These are phyloP conservation scores for Starmerella sirachaensis DNA, from an alignment of 805 yeast species.

Conservation along the genomic window DNA sequence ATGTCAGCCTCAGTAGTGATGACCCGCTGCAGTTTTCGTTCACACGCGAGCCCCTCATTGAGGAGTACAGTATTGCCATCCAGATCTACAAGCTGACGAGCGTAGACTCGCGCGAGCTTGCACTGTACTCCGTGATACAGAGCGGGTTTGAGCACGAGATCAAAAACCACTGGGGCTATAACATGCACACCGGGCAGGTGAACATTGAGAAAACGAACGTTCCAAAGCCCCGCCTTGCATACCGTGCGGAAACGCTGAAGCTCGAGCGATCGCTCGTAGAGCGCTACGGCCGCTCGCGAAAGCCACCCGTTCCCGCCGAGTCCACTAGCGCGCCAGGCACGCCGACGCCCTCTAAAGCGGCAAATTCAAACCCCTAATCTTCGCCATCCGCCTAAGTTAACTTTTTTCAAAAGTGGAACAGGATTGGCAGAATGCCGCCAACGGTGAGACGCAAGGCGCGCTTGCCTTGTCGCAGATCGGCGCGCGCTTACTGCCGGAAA, in stretches of 20 bases:
- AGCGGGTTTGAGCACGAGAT: slow-evolving; percentile 84
- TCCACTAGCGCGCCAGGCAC: too few relatives aligned
- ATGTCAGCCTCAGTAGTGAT: slow-evolving; percentile 89
- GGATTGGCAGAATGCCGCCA: too few relatives aligned
- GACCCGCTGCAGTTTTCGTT: slow-evolving; percentile 96
- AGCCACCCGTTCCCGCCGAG: too few relatives aligned
- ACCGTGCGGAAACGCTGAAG: slow-evolving; percentile 75
- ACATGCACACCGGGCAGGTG: slow-evolving; percentile 44
- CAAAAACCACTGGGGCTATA: slow-evolving; percentile 86
- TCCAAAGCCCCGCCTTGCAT: slow-evolving; percentile 75
- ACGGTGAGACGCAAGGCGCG: too few relatives aligned
- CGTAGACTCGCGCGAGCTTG: slow-evolving; percentile 96
- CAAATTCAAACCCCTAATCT: background rate
- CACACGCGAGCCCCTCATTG: slow-evolving; percentile 93
- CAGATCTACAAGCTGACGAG: slow-evolving; percentile 89
- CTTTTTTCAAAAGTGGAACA: too few relatives aligned
- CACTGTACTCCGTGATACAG: slow-evolving; percentile 81
- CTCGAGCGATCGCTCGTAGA: slow-evolving; percentile 41
- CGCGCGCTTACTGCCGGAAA: too few relatives aligned
- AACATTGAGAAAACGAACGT: slow-evolving; percentile 91
- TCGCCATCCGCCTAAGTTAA: too few relatives aligned
- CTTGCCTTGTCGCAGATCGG: too few relatives aligned
- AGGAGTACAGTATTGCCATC: slow-evolving; percentile 96
- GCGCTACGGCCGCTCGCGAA: slow-evolving; percentile 22
- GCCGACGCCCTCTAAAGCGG: background rate